These are phyloP conservation scores for Peniophora sp. DNA, from an alignment of 1,284 basidiomycete species.

Conservation along the genomic window DNA sequence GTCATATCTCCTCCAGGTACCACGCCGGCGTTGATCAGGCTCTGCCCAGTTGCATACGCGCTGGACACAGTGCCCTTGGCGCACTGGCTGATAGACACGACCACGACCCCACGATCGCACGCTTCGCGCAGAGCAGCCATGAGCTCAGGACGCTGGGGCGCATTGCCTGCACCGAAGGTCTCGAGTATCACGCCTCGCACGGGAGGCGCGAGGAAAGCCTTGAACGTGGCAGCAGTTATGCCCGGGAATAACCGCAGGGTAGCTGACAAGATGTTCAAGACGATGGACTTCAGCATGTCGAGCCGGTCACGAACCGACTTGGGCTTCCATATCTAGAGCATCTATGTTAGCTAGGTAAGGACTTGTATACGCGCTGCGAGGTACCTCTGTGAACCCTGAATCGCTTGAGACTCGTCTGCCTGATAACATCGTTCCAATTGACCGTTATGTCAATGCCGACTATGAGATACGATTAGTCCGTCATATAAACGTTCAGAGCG, in stretches of 20 bases:
- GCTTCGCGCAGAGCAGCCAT: conserved; percentile 70
- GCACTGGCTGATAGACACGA: conserved; percentile 91
- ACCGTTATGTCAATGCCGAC: conserved; percentile 88
- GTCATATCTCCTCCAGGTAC: conserved; percentile 88
- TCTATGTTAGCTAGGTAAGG: conserved; percentile 7
- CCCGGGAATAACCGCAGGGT: conserved; percentile 84
- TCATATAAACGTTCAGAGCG: neutral
- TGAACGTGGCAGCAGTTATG: conserved; percentile 64
- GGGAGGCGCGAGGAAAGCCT: conserved; percentile 65
- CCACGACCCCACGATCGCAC: conserved; percentile 74
- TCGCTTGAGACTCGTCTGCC: conserved; percentile 66
- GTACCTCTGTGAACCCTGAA: conserved; percentile 78
- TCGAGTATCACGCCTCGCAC: conserved; percentile 79
- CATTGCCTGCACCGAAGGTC: conserved; percentile 86
- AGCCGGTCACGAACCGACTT: conserved; percentile 53
- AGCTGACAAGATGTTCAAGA: conserved; percentile 29
- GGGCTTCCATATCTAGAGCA: conserved; percentile 60
- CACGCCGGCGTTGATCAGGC: conserved; percentile 66
- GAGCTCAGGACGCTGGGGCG: conserved; percentile 65
- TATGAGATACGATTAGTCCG: conserved; percentile 16
- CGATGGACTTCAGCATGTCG: neutral
- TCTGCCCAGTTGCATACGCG: conserved; percentile 77
- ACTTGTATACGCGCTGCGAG: conserved; percentile 8
- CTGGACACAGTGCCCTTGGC: conserved; percentile 75
- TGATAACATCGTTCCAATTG: conserved; percentile 79